Base-by-base conservation (phyloP, 805 yeast species). In the Hanseniaspora lachancei region DNA sequence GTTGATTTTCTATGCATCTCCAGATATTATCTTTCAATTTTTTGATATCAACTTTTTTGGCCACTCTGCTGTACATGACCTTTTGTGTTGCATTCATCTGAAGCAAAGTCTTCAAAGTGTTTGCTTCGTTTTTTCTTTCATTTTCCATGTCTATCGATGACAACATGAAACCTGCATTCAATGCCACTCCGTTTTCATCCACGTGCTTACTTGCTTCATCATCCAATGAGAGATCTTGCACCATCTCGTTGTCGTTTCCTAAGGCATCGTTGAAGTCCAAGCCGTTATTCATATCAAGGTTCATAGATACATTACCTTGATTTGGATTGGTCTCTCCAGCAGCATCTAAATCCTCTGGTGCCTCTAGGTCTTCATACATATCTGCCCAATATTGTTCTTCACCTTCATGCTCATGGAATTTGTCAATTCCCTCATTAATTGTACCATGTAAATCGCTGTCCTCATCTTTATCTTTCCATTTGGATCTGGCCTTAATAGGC, bases 31-130 rank as follows among this genome's bases (percentile, higher is more conserved):
- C 83, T 70, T 89, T 88, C 53, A 88, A 72, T 27, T 72, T 70
- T 59, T 79, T 77, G 36, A 89, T 84, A 63, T 88, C 89, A 32
- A 89, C 93, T 59, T 80, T 77, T 65, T 87, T 88, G 5, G 95
- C 87, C 8, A 79, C 78, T 49, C 81, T 74, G 2, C 95, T 81
- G 63, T 78, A 86, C 58, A 74, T 77, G 23, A 82, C 74, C 55
- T 74, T 67, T 18, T 62, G 63, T 18, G 62, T 63, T 6, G 52
- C 56, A 29, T 44, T 53, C 34, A 46, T 36, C 16, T 48, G 50
- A 21, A 53, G 16, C 40, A 53, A 29, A 9, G 56, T 48, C 12
- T 53, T 36, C 18, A 53, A 18, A 13, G 56, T 46, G 7, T 44
- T 35, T 16, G 34, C 34, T 32, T 44, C 42, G 58, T 57, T 7